Percentiles rank a stretch among this genome's conserved stretches.
Evolutionary conservation across 2,329 filamentous ascomycete genomes (phyloP).

Genomic region (Paracoccidioides lutzii): DNA sequence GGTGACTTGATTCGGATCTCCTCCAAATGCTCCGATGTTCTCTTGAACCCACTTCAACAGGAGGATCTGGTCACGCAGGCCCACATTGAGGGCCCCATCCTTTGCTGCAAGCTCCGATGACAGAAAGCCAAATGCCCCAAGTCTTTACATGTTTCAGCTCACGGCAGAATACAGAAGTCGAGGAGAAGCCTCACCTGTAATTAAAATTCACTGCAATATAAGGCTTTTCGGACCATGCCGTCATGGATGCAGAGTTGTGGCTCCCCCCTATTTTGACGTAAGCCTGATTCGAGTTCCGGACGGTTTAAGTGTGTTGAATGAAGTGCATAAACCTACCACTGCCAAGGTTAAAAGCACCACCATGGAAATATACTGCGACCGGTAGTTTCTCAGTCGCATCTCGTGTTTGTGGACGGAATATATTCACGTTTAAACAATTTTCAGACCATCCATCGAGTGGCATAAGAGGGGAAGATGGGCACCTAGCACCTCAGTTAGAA

Average conservation of each 20-base stretch:
- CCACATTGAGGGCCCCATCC: constrained; percentile 39
- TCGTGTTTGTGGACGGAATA: constrained; percentile 23
- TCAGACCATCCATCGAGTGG: constrained; percentile 29
- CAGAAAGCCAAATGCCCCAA: constrained; percentile 52
- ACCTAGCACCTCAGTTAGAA: constrained; percentile 4
- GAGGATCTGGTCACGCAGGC: constrained; percentile 25
- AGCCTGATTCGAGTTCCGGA: neutral
- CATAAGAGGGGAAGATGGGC: constrained; percentile 7
- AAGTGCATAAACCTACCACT: constrained; percentile 9
- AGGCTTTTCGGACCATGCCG: constrained; percentile 39
- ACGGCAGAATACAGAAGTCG: neutral
- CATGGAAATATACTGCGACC: constrained; percentile 32
- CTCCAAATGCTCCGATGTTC: constrained; percentile 19
- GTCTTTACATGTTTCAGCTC: constrained; percentile 4
- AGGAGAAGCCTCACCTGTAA: constrained; percentile 20
- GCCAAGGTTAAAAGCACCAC: constrained; percentile 27
- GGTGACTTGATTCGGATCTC: constrained; percentile 22
- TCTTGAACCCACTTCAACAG: constrained; percentile 23
- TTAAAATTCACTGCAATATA: constrained; percentile 36
- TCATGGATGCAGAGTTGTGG: constrained; percentile 50
- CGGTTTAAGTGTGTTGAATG: neutral
- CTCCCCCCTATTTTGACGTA: constrained; percentile 20
- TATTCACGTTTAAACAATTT: constrained; percentile 31
- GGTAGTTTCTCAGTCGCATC: constrained; percentile 20
- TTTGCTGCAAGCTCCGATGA: constrained; percentile 41